Evolutionary conservation across 768 basidiomycete genomes (phyloP), one percentile per base, ranked within the genome.

Genomic region (Mycena albidolilacea): DNA sequence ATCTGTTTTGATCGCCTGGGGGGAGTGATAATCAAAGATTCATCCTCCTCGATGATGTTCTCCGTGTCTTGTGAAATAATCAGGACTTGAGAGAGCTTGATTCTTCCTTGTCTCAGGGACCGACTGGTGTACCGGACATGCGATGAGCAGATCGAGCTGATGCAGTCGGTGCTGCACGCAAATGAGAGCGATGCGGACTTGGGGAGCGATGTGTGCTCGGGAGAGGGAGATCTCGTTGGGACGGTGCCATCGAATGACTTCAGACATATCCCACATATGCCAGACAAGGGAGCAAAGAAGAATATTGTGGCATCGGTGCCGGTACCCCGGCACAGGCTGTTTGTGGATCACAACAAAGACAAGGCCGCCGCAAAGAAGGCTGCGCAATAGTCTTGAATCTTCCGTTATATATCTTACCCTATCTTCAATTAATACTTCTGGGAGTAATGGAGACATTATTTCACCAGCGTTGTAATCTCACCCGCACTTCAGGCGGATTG

Each of bases 71-170:
- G 23, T 23, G 23, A 23, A 23, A 23, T 23, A 23, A 23, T 23
- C 23, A 23, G 23, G 23, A 23, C 23, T 23, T 23, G 23, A 23
- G 23, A 23, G 23, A 23, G 2, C 23, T 23, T 23, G 23, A 23
- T 2, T 23, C 23, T 23, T 23, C 23, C 23, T 23, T 23, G 23
- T 23, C 23, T 23, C 23, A 23, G 23, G 23, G 23, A 23, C 23
- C 23, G 23, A 23, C 23, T 99, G 64, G 98, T 98, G 62, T 99
- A 97, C 85, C 91, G 90, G 78, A 95, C 95, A 48, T 89, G 90
- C 78, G 92, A 96, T 77, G 95, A 98, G 79, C 97, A 99, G 84
- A 97, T 99, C 71, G 97, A 98, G 80, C 90, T 99, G 19, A 88
- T 99, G n/a, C 93, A 95, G 70, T 93, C 95, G 7, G 97, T 99